Conservation (phyloP, 768 basidiomycete species). For the Trichaptum fuscoviolaceum region DNA sequence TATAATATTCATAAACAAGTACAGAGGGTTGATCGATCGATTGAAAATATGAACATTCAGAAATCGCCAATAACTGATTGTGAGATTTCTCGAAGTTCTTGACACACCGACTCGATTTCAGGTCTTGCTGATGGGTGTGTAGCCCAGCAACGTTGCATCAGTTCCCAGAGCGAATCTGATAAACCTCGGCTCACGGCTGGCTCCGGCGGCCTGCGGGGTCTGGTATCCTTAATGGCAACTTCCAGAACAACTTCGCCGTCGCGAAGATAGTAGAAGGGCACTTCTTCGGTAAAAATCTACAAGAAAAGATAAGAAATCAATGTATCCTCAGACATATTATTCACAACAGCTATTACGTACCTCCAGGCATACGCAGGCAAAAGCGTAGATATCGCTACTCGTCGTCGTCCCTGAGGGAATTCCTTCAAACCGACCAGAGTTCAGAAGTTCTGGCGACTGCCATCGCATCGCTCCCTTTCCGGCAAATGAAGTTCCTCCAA, state of each 20-base stretch:
- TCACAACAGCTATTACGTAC: slow-evolving; percentile 22
- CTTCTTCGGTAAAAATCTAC: not conserved
- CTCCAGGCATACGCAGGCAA: slow-evolving; percentile 55
- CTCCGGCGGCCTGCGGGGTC: slow-evolving; percentile 2
- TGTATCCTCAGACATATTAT: not conserved
- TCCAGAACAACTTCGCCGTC: slow-evolving; percentile 1
- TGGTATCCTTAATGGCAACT: not conserved
- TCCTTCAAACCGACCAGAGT: slow-evolving; percentile 45
- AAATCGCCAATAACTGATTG: not conserved
- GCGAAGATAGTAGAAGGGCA: not conserved
- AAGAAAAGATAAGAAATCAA: not conserved
- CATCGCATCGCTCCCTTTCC: slow-evolving; percentile 2
- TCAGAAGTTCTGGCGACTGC: slow-evolving; percentile 51
- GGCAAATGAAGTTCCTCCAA: slow-evolving; percentile 15
- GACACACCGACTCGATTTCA: slow-evolving; percentile 26
- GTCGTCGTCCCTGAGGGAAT: slow-evolving; percentile 43
- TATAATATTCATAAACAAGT: no score
- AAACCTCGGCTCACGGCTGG: slow-evolving; percentile 31
- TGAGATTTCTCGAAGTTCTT: not conserved
- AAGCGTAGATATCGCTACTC: slow-evolving; percentile 53
- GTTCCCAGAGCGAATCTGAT: slow-evolving; percentile 38
- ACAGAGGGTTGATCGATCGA: no score
- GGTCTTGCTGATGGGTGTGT: slow-evolving; percentile 32
- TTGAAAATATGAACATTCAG: not conserved
- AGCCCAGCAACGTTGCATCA: slow-evolving; percentile 41